Conservation (phyloP, 2,329 filamentous ascomycete species). For the Capronia epimyces region DNA sequence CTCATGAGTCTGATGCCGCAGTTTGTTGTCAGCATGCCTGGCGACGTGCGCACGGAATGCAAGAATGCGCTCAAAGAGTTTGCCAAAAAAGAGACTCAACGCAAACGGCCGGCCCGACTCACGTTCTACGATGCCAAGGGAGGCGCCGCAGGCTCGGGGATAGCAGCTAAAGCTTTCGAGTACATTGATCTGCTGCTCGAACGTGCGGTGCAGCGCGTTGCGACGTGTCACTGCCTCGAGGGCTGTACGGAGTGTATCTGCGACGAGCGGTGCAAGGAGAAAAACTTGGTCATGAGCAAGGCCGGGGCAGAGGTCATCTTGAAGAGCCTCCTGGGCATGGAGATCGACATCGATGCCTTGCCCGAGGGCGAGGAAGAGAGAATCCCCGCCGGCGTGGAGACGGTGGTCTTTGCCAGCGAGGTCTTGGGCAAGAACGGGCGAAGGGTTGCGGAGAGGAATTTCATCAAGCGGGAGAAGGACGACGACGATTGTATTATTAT, state of each 20-base stretch:
- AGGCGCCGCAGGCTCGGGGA: slow-evolving; percentile 73
- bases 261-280: slow-evolving; percentile 74
- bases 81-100: slow-evolving; percentile 49
- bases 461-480: slow-evolving; percentile 27
- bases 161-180: slow-evolving; percentile 89
- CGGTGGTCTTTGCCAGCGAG: slow-evolving; percentile 66
- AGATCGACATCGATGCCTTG: slow-evolving; percentile 76
- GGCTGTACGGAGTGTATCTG: slow-evolving; percentile 90
- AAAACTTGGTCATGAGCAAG: slow-evolving; percentile 91
- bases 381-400: slow-evolving; percentile 69
- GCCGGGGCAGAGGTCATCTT: slow-evolving; percentile 78
- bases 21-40: slow-evolving; percentile 82
- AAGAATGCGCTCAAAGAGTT: slow-evolving; percentile 87
- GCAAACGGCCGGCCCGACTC: slow-evolving; percentile 79
- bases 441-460: slow-evolving; percentile 30
- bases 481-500: slow-evolving; percentile 28
- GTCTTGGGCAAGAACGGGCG: slow-evolving; percentile 44
- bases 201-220: slow-evolving; percentile 70
- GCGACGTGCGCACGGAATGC: slow-evolving; percentile 90
- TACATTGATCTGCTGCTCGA: slow-evolving; percentile 73
- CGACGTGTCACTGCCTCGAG: slow-evolving; percentile 67
- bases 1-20: slow-evolving; percentile 81
- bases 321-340: slow-evolving; percentile 65
- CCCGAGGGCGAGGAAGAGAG: slow-evolving; percentile 74
- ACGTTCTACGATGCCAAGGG: slow-evolving; percentile 97